Percentiles rank a stretch among this genome's conserved stretches.
These are phyloP conservation scores for Mantamonas sphyraenae DNA, from an alignment of 78 protist species.

Conservation along the genomic window DNA sequence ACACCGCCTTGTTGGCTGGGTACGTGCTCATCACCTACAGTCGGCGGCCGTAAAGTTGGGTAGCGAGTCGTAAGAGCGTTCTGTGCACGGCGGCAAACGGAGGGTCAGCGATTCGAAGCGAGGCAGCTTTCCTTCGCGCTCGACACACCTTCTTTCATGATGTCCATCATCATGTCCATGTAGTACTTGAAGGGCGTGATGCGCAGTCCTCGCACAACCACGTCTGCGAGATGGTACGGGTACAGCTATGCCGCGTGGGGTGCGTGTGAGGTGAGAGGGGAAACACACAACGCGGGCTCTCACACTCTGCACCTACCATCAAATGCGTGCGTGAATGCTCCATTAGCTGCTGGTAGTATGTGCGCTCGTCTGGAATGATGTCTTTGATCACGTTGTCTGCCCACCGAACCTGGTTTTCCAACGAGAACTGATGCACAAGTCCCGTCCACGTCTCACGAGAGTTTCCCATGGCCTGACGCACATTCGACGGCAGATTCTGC, in stretches of 20 bases:
- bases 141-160: slow-evolving; percentile 4
- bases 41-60: slow-evolving; percentile 82
- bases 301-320: slow-evolving; percentile 22
- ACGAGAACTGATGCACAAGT: too few species aligned
- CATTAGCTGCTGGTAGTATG: slow-evolving; percentile 10
- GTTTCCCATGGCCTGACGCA: too few species aligned
- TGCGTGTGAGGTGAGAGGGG: too few species aligned
- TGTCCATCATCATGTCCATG: slow-evolving; percentile 15
- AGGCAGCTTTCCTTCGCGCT: too few species aligned
- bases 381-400: too few species aligned
- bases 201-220: slow-evolving; percentile 1
- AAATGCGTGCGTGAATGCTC: not conserved
- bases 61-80: slow-evolving; percentile 49
- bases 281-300: too few species aligned
- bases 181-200: slow-evolving; percentile 46
- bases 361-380: slow-evolving; percentile 27
- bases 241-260: too few species aligned
- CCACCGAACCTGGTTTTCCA: too few species aligned
- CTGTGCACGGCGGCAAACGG: too few species aligned
- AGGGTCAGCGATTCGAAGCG: too few species aligned
- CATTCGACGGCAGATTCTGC: not conserved
- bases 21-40: not conserved
- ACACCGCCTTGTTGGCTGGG: too few species aligned
- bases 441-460: too few species aligned
- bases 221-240: slow-evolving; percentile 54